phyloP scores from a whole-genome alignment of 306 rosid species.

The Arachis hypogaea region DNA sequence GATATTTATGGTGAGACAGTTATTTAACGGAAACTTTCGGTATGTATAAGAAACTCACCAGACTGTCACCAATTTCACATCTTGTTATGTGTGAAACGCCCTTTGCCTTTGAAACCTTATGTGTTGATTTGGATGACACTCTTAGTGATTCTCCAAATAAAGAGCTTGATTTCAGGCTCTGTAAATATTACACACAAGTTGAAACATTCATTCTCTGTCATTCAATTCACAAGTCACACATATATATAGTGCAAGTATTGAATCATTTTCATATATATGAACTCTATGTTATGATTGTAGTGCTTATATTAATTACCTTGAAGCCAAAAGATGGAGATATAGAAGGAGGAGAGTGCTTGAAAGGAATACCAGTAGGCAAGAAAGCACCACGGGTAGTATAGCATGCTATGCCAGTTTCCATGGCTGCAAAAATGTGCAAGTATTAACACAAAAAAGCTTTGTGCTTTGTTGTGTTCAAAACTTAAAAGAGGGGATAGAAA shows the following conservation, averaged over 20 bases:
- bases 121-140: slow-evolving; percentile 63
- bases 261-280: neutral
- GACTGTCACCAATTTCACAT: slow-evolving; percentile 88
- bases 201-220: slow-evolving; percentile 8
- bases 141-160: slow-evolving; percentile 83
- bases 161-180: slow-evolving; percentile 82
- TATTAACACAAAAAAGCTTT: neutral
- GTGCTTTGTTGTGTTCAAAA: slow-evolving; percentile 21
- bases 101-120: slow-evolving; percentile 61
- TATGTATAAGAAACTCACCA: slow-evolving; percentile 58
- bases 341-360: slow-evolving; percentile 66
- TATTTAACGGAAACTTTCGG: too few species aligned
- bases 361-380: slow-evolving; percentile 58
- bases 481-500: slow-evolving; percentile 42
- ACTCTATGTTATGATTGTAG: neutral
- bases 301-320: slow-evolving; percentile 47
- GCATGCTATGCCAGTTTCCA: slow-evolving; percentile 81
- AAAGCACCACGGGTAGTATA: slow-evolving; percentile 65
- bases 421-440: slow-evolving; percentile 41
- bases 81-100: slow-evolving; percentile 54
- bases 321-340: slow-evolving; percentile 65
- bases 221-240: neutral
- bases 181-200: slow-evolving; percentile 39
- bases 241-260: neutral
- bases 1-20: too few species aligned